Base-by-base conservation (phyloP, 176 grass and related monocot genomes). In the Paspalum vaginatum region DNA sequence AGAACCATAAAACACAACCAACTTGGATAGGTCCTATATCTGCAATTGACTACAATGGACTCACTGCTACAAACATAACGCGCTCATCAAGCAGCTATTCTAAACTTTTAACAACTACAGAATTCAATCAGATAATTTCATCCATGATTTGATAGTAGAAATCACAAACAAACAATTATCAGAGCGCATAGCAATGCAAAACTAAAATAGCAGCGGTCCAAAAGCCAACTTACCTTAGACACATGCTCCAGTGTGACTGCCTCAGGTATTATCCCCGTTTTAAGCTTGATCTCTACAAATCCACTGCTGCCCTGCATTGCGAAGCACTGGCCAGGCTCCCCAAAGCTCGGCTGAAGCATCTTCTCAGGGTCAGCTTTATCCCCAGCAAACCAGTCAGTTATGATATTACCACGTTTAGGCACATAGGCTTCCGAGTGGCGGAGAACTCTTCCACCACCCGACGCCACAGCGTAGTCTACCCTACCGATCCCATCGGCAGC, bases 281-380 rank as follows among this genome's bases (percentile, higher is more conserved):
- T 90, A 9, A 99, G 93, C 49, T 79, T 90, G 63, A 99, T 91
- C 51, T 95, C 96, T 32, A 99, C 85, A 59, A 93, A 99, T 3
- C 96, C 96, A 41, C 51, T 89, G 75, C 72, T 93, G 20, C 96
- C 96, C 52, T 89, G 84, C 16, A 99, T 24, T 0, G 96, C 61
- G 79, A 99, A 99, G 74, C 93, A 99, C 45, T 93, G 92, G 2
- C 96, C 93, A 25, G 96, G 96, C 75, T 99, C 91, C 76, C 96
- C 96, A 86, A 93, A 93, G 84, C 93, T 99, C 0, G 93, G 96
- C 74, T 91, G 79, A 52, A 99, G 77, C 80, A 95, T 92, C 86
- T 88, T 99, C 17, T 95, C 61, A 5, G 90, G 81, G 16, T 76
- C 70, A 11, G 57, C 38, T 59, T 82, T 83, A 77, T 24, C 63